Percentiles rank a stretch among this genome's conserved stretches.
phyloP scores from a whole-genome alignment of 1,284 basidiomycete genomes.

The Moesziomyces parantarcticus region DNA sequence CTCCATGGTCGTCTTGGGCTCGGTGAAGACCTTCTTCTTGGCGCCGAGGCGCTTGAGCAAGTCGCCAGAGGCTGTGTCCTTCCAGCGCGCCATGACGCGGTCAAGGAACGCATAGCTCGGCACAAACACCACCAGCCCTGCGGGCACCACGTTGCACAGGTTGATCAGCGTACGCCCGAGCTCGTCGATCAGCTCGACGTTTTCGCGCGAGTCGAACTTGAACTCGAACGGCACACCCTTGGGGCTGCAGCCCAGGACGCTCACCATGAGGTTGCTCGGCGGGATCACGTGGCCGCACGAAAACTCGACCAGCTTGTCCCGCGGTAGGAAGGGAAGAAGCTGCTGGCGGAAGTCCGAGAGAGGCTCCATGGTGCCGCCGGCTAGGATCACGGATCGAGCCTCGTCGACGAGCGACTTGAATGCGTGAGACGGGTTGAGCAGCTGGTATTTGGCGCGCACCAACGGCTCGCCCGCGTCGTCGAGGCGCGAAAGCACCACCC shows the following conservation, averaged over 20 bases:
- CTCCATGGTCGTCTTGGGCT: conserved; percentile 80
- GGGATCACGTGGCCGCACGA: conserved; percentile 96
- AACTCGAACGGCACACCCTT: conserved; percentile 81
- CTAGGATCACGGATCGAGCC: conserved; percentile 84
- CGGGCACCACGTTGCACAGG: conserved; percentile 80
- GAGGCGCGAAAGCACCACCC: conserved; percentile 43
- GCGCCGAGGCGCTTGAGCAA: conserved; percentile 74
- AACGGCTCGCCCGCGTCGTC: conserved; percentile 5
- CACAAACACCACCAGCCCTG: conserved; percentile 91
- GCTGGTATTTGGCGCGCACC: conserved; percentile 86
- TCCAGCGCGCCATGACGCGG: conserved; percentile 78
- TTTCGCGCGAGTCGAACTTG: conserved; percentile 81
- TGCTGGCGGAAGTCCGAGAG: conserved; percentile 88
- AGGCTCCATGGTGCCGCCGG: conserved; percentile 97
- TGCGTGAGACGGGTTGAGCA: conserved; percentile 89
- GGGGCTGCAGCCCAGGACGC: conserved; percentile 83
- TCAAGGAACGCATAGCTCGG: conserved; percentile 90
- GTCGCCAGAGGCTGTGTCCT: conserved; percentile 70
- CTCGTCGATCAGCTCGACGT: conserved; percentile 80
- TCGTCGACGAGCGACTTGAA: conserved; percentile 84
- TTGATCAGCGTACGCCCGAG: conserved; percentile 85
- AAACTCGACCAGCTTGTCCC: conserved; percentile 78
- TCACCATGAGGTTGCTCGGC: conserved; percentile 78
- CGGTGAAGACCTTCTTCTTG: conserved; percentile 89
- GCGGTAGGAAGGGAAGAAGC: conserved; percentile 78